A percentile compares a stretch with the other conserved stretches of the same genome.
phyloP scores from a whole-genome alignment of 148 eudicot genomes.

The Agrostemma githago region DNA sequence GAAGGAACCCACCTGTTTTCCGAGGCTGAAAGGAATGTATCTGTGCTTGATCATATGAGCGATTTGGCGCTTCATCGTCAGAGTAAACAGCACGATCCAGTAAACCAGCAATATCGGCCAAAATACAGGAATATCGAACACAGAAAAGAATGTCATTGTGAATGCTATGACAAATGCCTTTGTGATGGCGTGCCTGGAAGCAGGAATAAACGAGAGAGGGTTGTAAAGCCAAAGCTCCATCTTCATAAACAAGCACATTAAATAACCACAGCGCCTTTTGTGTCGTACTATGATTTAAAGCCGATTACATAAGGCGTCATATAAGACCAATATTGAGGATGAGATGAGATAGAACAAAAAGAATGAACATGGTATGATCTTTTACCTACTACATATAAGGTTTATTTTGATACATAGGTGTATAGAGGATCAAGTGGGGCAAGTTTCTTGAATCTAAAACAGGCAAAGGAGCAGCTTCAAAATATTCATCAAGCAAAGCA shows the following conservation, averaged over 20 bases:
- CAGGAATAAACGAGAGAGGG: neutral
- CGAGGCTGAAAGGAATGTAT: slow-evolving; percentile 75
- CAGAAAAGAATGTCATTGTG: slow-evolving; percentile 53
- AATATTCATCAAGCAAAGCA: neutral
- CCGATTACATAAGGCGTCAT: neutral
- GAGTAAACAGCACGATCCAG: slow-evolving; percentile 66
- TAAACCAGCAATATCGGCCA: slow-evolving; percentile 65
- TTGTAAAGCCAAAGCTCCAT: neutral
- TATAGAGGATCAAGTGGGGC: neutral
- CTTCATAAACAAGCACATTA: neutral
- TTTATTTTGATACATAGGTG: too few species aligned
- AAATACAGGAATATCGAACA: slow-evolving; percentile 61
- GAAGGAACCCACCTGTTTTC: slow-evolving; percentile 59
- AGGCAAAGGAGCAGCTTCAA: neutral
- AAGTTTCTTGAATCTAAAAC: neutral
- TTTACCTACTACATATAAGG: too few species aligned
- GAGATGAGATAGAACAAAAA: neutral
- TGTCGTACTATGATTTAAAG: neutral
- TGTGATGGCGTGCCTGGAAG: slow-evolving; percentile 64
- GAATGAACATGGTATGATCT: too few species aligned
- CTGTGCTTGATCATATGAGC: slow-evolving; percentile 89
- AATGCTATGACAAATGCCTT: slow-evolving; percentile 59
- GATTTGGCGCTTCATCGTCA: slow-evolving; percentile 87
- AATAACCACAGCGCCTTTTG: neutral
- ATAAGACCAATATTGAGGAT: neutral